Evolutionary conservation across 2,329 filamentous ascomycete genomes (phyloP), one percentile per base, ranked within the genome.

Genomic region (Hypocrella siamensis): DNA sequence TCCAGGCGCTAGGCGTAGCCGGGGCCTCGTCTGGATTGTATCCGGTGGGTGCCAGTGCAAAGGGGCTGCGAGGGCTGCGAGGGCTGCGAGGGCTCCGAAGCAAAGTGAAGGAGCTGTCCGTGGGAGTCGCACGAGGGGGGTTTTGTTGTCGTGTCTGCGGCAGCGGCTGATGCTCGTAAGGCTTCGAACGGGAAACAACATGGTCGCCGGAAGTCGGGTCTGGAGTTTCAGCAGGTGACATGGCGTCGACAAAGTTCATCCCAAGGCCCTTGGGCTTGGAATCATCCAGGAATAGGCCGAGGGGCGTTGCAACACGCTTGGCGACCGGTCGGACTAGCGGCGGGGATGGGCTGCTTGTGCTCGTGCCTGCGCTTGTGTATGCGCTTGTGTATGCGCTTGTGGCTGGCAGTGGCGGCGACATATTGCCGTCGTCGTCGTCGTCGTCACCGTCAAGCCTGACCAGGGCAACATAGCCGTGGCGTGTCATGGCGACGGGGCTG

Each of bases 291-390:
- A 41, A 37, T n/a, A 42, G 36, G n/a, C 36, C 33, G 5, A 44
- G 26, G 3, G 42, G 42, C 12, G 42, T 41, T 30, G 37, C 40
- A 26, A 37, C 40, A 25, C 41, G 39, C 15, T 42, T 33, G 19
- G 34, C 32, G 30, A 43, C 35, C n/a, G 38, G 31, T 14, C 33
- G 38, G 14, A 17, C 6, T 5, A 34, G 31, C 17, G 31, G 33
- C 19, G 35, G 31, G 10, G 33, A 30, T 19, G 38, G 35, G 16
- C 33, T 36, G 15, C 26, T 29, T 4, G 32, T 33, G 9, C 31
- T 31, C 19, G 35, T 31, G n/a, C n/a, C n/a, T n/a, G n/a, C n/a
- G 12, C 21, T 12, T 22, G 21, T 12, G 21, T 22, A 7, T 22
- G 21, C 21, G 21, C n/a, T 14, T 26, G 25, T 6, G 15, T 24